Conservation (phyloP, 2,329 filamentous ascomycete genomes). For the Phaeosphaeria sp. region DNA sequence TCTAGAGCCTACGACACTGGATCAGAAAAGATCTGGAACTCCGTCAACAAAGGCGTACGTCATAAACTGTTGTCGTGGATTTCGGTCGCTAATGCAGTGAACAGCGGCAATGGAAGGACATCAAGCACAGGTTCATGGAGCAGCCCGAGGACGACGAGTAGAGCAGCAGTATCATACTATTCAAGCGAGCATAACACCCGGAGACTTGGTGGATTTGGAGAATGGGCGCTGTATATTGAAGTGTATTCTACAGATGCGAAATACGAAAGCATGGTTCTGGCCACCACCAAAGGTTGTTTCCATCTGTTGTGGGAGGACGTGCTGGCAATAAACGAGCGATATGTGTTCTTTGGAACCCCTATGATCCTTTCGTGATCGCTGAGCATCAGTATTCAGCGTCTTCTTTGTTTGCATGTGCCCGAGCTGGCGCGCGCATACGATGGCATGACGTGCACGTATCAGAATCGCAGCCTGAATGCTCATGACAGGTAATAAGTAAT, state of each 20-base stretch:
- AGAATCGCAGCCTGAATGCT: neutral
- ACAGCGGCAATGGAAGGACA: conserved; percentile 99
- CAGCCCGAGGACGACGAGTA: conserved; percentile 68
- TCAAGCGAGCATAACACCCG: conserved; percentile 10
- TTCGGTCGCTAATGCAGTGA: conserved; percentile 24
- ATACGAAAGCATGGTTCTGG: conserved; percentile 27
- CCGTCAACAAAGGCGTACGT: conserved; percentile 82
- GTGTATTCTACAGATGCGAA: conserved; percentile 45
- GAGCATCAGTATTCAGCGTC: neutral
- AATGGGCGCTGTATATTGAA: conserved; percentile 39
- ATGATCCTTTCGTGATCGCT: neutral
- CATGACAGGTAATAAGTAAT: neutral
- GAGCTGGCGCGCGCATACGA: neutral
- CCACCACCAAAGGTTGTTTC: neutral
- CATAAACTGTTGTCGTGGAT: conserved; percentile 15
- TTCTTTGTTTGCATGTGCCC: neutral
- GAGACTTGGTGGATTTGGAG: conserved; percentile 23
- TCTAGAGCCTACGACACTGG: conserved; percentile 79
- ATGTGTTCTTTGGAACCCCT: neutral
- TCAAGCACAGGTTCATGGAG: conserved; percentile 85
- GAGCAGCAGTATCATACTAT: conserved; percentile 3
- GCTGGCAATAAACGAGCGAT: neutral
- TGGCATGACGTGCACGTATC: neutral
- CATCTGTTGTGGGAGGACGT: neutral
- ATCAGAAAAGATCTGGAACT: conserved; percentile 90